Base-by-base conservation (phyloP, 1,284 basidiomycete genomes). In the Heimioporus retisporus region DNA sequence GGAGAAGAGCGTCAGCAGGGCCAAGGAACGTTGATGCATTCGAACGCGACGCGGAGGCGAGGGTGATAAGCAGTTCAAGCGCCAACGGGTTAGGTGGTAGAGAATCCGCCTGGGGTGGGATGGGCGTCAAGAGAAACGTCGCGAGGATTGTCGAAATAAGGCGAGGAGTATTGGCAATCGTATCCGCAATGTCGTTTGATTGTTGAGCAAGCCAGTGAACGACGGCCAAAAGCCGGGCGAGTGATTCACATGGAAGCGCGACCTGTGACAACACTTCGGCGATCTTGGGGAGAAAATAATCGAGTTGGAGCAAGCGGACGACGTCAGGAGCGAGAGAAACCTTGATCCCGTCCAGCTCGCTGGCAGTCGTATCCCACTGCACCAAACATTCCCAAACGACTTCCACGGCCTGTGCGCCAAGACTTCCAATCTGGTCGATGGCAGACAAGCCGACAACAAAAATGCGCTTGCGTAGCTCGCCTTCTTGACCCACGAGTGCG, bases 361-460 rank as follows among this genome's bases (percentile, higher is more conserved):
- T 56, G 44, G 79, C 56, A 3, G 81, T 69, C 21, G 81, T 80
- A 54, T 89, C 84, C 90, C 90, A 92, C 18, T 81, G 85, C 2
- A 91, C 90, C 35, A 92, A 75, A 64, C 89, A 90, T 67, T 88
- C 86, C 91, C 92, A 93, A 25, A 93, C 78, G 7, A 92, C 83
- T 60, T 93, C 91, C 10, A 93, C 82, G 1, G 91, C 93, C 19
- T 84, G 83, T 5, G 85, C 85, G 6, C 90, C 92, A 14, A 93
- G 82, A 65, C 86, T 88, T 3, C 92, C 93, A n/a, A 85, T 84
- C 73, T 93, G 90, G 13, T 79, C 77, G 71, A 94, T 80, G 0
- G 90, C 90, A 67, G 89, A 88, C 10, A 90, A 80, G 2, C 89
- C 91, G 25, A 89, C 86, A 19, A 88, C 88, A 19, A 94, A 73